Conservation (phyloP, 345 rosid species). For the Ceriops decandra region DNA sequence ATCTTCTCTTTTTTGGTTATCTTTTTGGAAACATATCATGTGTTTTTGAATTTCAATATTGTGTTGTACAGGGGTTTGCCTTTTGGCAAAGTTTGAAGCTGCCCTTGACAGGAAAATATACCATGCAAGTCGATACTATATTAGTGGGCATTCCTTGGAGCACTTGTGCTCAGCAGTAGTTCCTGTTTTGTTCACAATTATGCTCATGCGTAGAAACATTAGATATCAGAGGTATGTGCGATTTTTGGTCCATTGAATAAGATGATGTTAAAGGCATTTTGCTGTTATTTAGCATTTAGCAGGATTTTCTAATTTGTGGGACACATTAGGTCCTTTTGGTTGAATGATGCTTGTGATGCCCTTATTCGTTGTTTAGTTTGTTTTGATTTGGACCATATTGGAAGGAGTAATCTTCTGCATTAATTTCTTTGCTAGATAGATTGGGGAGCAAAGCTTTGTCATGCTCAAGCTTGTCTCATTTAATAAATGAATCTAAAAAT, state of each 20-base stretch:
- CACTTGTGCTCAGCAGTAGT: constrained; percentile 60
- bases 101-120: constrained; percentile 64
- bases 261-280: neutral
- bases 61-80: constrained; percentile 44
- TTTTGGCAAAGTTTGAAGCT: constrained; percentile 56
- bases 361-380: neutral
- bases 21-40: neutral
- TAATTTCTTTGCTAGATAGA: neutral
- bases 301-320: neutral
- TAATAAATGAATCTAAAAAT: too few relatives aligned
- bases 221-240: constrained; percentile 59
- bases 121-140: constrained; percentile 43
- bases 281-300: neutral
- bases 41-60: constrained; percentile 3
- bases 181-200: constrained; percentile 52
- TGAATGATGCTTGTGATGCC: neutral
- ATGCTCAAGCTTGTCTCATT: too few relatives aligned
- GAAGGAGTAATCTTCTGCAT: neutral
- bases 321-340: neutral
- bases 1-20: neutral
- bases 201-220: constrained; percentile 62
- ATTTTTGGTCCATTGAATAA: constrained; percentile 1
- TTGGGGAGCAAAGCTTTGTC: too few relatives aligned
- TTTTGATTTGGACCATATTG: neutral
- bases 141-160: constrained; percentile 79